phyloP scores from a whole-genome alignment of 345 rosid species.

The Microthlaspi erraticum region DNA sequence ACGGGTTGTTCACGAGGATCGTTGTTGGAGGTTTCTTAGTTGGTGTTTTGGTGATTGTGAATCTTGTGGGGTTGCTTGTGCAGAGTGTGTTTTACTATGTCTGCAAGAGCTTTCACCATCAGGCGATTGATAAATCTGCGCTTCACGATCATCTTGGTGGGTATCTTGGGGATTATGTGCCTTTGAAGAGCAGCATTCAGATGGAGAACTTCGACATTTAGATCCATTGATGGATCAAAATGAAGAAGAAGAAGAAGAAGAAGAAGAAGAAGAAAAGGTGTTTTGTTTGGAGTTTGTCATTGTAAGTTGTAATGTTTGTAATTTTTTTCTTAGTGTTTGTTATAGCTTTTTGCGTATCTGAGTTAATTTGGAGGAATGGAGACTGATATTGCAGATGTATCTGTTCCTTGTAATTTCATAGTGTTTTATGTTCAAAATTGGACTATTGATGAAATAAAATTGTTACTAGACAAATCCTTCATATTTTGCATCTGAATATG shows the following conservation, averaged over 20 bases:
- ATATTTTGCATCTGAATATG: constrained; percentile 19
- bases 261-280: neutral
- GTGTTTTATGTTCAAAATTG: constrained; percentile 25
- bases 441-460: constrained; percentile 34
- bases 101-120: constrained; percentile 88
- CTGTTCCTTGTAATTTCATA: constrained; percentile 34
- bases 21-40: constrained; percentile 80
- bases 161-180: constrained; percentile 94
- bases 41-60: constrained; percentile 82
- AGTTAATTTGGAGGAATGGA: constrained; percentile 25
- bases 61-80: constrained; percentile 80
- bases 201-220: constrained; percentile 80
- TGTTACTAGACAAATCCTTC: constrained; percentile 12
- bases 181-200: constrained; percentile 86
- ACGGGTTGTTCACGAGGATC: constrained; percentile 65
- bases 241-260: neutral
- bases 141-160: constrained; percentile 93
- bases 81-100: constrained; percentile 96
- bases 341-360: constrained; percentile 34
- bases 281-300: constrained; percentile 30
- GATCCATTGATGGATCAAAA: constrained; percentile 18
- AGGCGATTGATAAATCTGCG: constrained; percentile 76
- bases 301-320: constrained; percentile 40
- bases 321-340: constrained; percentile 27
- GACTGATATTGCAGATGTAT: constrained; percentile 25